phyloP scores from a whole-genome alignment of 257 asterid genomes.

The Solanum chilense region DNA sequence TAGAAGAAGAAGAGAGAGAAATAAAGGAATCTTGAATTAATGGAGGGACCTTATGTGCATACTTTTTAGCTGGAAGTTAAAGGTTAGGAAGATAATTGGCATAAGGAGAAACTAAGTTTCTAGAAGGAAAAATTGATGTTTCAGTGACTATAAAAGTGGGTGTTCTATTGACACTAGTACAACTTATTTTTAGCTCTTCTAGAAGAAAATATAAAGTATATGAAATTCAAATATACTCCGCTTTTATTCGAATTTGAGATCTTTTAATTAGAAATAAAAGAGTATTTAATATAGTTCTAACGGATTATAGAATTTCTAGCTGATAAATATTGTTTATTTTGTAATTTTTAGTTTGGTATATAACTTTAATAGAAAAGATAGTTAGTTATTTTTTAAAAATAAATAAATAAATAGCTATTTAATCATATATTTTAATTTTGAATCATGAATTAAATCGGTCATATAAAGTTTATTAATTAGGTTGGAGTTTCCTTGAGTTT shows the following conservation, averaged over 20 bases:
- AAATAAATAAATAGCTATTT: neutral
- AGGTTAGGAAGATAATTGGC: neutral
- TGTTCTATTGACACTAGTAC: neutral
- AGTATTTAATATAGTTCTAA: too few relatives aligned
- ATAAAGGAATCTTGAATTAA: neutral
- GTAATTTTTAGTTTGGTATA: too few relatives aligned
- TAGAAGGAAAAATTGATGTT: neutral
- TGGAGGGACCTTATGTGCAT: neutral
- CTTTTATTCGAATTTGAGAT: too few relatives aligned
- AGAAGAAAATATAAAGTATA: neutral
- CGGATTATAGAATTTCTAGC: too few relatives aligned
- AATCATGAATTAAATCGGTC: neutral
- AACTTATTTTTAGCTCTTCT: neutral
- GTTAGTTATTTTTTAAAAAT: too few relatives aligned
- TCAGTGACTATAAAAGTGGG: neutral
- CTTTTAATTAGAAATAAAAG: too few relatives aligned
- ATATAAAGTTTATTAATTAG: neutral
- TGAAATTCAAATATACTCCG: neutral
- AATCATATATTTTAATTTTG: too few relatives aligned
- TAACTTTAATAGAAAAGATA: neutral
- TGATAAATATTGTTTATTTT: too few relatives aligned
- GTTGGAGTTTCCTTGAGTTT: neutral
- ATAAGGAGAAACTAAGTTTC: neutral
- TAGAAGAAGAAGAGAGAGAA: neutral
- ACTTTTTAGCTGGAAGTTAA: neutral